These are phyloP conservation scores for Phytophthora pistaciae DNA, from an alignment of 352 stramenopile species.

Conservation along the genomic window DNA sequence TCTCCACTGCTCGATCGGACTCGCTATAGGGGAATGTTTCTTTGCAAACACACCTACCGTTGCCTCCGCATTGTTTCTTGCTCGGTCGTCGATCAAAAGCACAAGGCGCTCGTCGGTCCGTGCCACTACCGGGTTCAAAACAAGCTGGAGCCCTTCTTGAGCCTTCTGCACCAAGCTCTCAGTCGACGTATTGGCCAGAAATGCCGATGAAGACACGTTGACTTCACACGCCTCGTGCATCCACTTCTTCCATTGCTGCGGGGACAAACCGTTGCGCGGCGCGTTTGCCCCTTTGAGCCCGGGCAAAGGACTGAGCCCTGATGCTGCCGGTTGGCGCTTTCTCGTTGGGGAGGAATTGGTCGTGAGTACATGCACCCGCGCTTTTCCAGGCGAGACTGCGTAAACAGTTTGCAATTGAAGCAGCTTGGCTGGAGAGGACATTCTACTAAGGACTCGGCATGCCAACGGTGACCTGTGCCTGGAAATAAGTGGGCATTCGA, in stretches of 20 bases:
- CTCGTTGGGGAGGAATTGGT: background rate
- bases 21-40: background rate
- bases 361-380: background rate
- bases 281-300: background rate
- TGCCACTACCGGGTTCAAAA: slow-evolving; percentile 16
- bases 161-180: slow-evolving; percentile 10
- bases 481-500: too few species aligned
- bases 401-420: slow-evolving; percentile 20
- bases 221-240: slow-evolving; percentile 32
- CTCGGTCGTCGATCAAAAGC: slow-evolving; percentile 3
- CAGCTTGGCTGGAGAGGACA: slow-evolving; percentile 24
- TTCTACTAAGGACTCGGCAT: background rate
- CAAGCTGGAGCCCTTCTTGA: slow-evolving; percentile 16
- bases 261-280: slow-evolving; percentile 4
- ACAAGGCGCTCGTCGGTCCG: slow-evolving; percentile 7
- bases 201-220: slow-evolving; percentile 17
- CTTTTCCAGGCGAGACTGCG: slow-evolving; percentile 11
- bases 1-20: slow-evolving; percentile 18
- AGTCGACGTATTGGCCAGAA: slow-evolving; percentile 17
- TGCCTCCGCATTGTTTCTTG: background rate
- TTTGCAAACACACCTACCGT: background rate
- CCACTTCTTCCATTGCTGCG: slow-evolving; percentile 26
- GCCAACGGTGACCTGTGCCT: too few species aligned
- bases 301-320: slow-evolving; percentile 4
- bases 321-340: background rate